These are phyloP conservation scores for Penicillium pulvis DNA, from an alignment of 495 filamentous ascomycete species.

Conservation along the genomic window DNA sequence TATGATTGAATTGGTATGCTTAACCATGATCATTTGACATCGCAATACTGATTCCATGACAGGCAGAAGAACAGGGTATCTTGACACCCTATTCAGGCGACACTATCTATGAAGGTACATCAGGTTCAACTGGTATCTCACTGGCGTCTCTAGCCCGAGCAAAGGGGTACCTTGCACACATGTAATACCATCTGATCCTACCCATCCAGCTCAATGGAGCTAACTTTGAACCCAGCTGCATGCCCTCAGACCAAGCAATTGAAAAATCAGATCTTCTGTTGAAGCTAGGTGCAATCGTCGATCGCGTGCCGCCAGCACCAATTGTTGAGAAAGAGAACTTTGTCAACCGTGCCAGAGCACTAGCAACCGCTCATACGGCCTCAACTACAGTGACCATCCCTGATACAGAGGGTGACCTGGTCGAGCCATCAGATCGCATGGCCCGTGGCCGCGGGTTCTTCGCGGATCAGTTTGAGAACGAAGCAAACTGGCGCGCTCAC, in stretches of 20 bases:
- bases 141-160: conserved; percentile 86
- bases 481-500: conserved; percentile 85
- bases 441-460: conserved; percentile 71
- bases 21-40: not conserved
- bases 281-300: conserved; percentile 87
- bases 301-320: conserved; percentile 85
- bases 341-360: conserved; percentile 85
- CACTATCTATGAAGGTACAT: conserved; percentile 95
- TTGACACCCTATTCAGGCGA: conserved; percentile 82
- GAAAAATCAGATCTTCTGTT: conserved; percentile 90
- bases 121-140: conserved; percentile 92
- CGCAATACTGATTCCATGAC: conserved; percentile 2
- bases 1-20: conserved; percentile 72
- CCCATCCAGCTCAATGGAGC: conserved; percentile 12
- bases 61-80: conserved; percentile 78
- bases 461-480: conserved; percentile 93
- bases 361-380: conserved; percentile 70
- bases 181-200: conserved; percentile 48
- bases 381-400: conserved; percentile 36
- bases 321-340: conserved; percentile 91
- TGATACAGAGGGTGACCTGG: conserved; percentile 11
- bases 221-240: conserved; percentile 58
- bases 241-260: conserved; percentile 87
- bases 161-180: conserved; percentile 87
- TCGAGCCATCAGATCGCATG: conserved; percentile 19